Evolutionary conservation across 192 early-diverging fungal genomes (phyloP), one percentile per base, ranked within the genome.

Genomic region (Allomyces arbusculus): DNA sequence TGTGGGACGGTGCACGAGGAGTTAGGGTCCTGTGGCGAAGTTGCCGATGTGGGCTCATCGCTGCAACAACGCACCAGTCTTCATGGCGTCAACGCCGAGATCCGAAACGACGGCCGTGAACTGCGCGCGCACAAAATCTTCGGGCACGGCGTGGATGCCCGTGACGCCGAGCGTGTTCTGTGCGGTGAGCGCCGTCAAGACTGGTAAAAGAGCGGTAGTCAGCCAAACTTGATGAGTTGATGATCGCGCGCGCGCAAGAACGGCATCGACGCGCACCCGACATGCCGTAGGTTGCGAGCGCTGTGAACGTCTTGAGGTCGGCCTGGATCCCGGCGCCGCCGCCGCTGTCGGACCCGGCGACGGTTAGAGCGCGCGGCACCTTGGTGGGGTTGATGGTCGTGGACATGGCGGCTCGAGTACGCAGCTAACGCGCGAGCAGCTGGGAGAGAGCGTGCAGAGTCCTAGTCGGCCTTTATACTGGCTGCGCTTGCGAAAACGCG

Each of bases 101-200:
- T 91, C 91, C 8, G 76, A 78, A 7, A 91, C 70, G 10, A 93
- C 88, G 19, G 83, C 75, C 4, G 74, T 70, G 11, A 89, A 65
- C 68, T 93, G 91, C 67, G 85, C 72, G 40, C 72, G 61, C 9
- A 93, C 82, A 75, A 91, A 84, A 8, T 70, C 72, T 0, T 78
- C 69, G 7, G 84, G 80, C 14, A 90, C 71, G 1, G 81, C 65
- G 50, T 80, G 76, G 44, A 88, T 78, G 16, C 79, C 82, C 65
- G 85, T 82, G 10, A 93, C 91, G 20, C 82, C 83, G n/a, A 83
- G 63, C 0, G 91, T 93, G 73, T 93, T 93, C 70, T 93, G 91
- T 8, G 89, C 88, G 0, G 91, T 93, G 22, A 91, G 64, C 1
- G 89, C 87, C 11, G 88, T 87, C 19, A 93, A 66, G 14, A 84